Evolutionary conservation across 2,329 filamentous ascomycete species (phyloP).

Genomic region (Paraconiothyrium sp.): DNA sequence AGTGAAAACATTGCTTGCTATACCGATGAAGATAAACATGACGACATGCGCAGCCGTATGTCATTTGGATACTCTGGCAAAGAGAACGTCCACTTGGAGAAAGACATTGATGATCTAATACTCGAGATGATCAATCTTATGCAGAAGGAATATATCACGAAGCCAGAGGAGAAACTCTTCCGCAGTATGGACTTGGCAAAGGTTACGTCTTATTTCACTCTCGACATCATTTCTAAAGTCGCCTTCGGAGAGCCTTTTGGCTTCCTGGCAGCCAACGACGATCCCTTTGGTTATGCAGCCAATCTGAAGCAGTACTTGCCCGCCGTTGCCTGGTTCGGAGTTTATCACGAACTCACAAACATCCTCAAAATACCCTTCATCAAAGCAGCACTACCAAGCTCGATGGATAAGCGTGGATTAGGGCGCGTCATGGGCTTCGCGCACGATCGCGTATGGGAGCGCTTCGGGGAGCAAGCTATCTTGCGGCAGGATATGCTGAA

Average conservation of each 20-base stretch:
- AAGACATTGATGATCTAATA: neutral
- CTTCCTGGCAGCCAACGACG: neutral
- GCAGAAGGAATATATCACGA: neutral
- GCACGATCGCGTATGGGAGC: neutral
- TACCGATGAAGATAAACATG: neutral
- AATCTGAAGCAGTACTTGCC: neutral
- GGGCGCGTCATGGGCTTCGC: conserved; percentile 4
- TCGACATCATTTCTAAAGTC: conserved; percentile 1
- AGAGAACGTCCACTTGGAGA: conserved; percentile 3
- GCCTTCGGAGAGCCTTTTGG: conserved; percentile 3
- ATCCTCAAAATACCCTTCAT: neutral
- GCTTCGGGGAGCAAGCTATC: conserved; percentile 49
- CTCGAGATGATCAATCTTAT: conserved; percentile 4
- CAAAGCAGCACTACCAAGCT: neutral
- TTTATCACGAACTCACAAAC: neutral
- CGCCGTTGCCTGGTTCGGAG: neutral
- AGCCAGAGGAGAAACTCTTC: neutral
- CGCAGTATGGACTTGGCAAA: neutral
- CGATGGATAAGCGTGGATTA: conserved; percentile 3
- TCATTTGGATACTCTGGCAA: conserved; percentile 1
- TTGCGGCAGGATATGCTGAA: conserved; percentile 62
- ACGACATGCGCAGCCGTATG: neutral
- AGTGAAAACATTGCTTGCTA: conserved; percentile 5
- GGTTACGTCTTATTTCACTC: neutral
- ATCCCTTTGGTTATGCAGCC: neutral